These are phyloP conservation scores for Trichopus zeylanicus DNA, from an alignment of 116 monocot species.

Conservation along the genomic window DNA sequence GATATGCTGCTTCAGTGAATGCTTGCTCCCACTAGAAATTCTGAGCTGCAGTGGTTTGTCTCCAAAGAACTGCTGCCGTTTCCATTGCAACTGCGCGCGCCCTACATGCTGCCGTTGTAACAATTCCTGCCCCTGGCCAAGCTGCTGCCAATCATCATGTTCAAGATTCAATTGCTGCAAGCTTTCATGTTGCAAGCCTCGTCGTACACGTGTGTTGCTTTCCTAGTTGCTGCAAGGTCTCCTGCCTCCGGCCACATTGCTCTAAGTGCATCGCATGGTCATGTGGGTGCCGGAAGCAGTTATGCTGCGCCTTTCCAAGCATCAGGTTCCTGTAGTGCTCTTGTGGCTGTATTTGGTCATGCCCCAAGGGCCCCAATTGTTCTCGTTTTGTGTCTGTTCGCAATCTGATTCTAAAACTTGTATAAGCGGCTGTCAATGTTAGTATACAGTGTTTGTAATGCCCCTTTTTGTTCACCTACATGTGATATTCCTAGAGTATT, in stretches of 20 bases:
- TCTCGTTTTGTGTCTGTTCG: slow-evolving; percentile 25
- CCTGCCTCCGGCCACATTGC: background rate
- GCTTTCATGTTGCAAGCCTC: background rate
- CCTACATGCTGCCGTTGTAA: background rate
- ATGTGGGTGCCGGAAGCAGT: slow-evolving; percentile 21
- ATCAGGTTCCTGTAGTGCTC: slow-evolving; percentile 43
- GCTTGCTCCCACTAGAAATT: slow-evolving; percentile 18
- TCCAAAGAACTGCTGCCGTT: slow-evolving; percentile 17
- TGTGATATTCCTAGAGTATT: no score
- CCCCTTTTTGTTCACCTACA: no score
- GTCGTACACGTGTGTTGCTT: background rate
- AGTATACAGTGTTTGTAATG: no score
- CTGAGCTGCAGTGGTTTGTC: slow-evolving; percentile 24
- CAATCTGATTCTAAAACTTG: slow-evolving; percentile 31
- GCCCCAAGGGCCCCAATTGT: slow-evolving; percentile 56
- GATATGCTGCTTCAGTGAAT: slow-evolving; percentile 40
- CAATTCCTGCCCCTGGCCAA: background rate
- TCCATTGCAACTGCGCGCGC: slow-evolving; percentile 4
- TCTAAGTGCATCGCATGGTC: background rate
- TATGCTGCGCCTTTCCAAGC: slow-evolving; percentile 11
- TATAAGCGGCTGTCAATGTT: slow-evolving; percentile 28
- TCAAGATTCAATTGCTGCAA: background rate
- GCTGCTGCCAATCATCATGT: slow-evolving; percentile 1
- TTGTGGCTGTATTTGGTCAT: slow-evolving; percentile 69
- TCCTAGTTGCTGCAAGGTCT: slow-evolving; percentile 9